Base-by-base conservation (phyloP, 192 early-diverging fungal genomes). In the Chytriomyces sp. region DNA sequence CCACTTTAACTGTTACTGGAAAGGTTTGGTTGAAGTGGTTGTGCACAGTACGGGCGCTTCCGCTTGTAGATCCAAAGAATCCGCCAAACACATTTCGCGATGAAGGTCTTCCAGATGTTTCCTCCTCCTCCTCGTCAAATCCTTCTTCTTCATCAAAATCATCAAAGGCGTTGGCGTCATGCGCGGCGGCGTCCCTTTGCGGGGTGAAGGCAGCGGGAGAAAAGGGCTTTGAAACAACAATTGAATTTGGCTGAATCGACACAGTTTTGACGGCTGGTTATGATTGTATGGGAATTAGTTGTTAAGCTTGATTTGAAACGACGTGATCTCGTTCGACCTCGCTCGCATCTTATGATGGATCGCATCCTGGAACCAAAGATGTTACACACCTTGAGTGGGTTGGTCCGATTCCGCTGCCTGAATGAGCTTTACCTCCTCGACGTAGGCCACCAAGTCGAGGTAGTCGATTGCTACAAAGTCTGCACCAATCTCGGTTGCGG, bases 401-500 rank as follows among this genome's bases (percentile, higher is more conserved):
- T 26, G 12, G 34, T 69, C 52, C 40, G 22, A 36, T 26, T 4
- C 36, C 37, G 41, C n/a, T n/a, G 74, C 40, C 28, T 71, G 44
- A 49, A 36, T 6, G 71, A 36, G 5, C 33, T 34, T 34, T 26
- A 59, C 5, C 19, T 69, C 34, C 40, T 64, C 81, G 52, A 82
- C 85, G n/a, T 86, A 77, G 8, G 77, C 72, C 49, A 89, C 76
- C 26, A 91, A 58, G 41, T 86, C 84, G 49, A 87, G 82, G 8
- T 82, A 75, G 64, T 93, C 91, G 39, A 93, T 60, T 0, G 74
- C 80, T 12, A 91, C 37, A 19, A 93, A 56, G 74, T 87, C 86
- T 32, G 91, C 89, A 6, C 70, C 74, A 0, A 83, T 33, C 0
- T 81, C 82, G 5, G 72, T 64, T 4, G 89, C 89, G 26, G 81